Percentiles rank a stretch among this genome's conserved stretches.
These are phyloP conservation scores for Penicillium argentinense DNA, from an alignment of 495 filamentous ascomycete species.

Conservation along the genomic window DNA sequence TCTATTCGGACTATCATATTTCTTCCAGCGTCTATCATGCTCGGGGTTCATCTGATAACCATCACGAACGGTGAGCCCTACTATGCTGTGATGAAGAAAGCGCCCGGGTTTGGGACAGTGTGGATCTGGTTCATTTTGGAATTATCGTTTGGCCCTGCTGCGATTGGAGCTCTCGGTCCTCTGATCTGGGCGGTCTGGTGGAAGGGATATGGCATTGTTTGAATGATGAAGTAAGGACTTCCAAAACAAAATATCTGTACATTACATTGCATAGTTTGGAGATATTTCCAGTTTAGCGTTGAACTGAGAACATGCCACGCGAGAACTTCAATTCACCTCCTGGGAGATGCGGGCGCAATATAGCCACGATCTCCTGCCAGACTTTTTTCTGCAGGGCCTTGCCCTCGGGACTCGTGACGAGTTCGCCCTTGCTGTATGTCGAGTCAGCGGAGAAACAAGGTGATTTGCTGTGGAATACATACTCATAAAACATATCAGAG, in stretches of 20 bases:
- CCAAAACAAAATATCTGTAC: no score
- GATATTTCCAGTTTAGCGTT: no score
- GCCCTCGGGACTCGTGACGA: not conserved
- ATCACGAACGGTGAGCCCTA: conserved; percentile 79
- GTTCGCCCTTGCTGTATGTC: not conserved
- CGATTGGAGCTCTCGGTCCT: conserved; percentile 53
- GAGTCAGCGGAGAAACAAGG: not conserved
- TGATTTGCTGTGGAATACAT: not conserved
- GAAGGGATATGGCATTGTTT: conserved; percentile 63
- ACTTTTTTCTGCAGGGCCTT: not conserved
- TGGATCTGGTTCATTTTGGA: conserved; percentile 96
- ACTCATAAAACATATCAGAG: conserved; percentile 2
- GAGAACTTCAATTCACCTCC: not conserved
- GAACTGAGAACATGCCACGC: no score
- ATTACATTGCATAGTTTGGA: not conserved
- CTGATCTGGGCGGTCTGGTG: conserved; percentile 63
- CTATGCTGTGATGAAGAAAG: conserved; percentile 87
- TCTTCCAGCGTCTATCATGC: conserved; percentile 54
- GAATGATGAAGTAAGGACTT: not conserved
- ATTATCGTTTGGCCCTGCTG: conserved; percentile 67
- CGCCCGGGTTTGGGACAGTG: conserved; percentile 82
- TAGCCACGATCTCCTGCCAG: conserved; percentile 2
- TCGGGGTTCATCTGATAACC: conserved; percentile 77
- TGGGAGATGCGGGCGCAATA: conserved; percentile 1
- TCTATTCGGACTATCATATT: conserved; percentile 34